These are phyloP conservation scores for Wakefieldia striispora DNA, from an alignment of 768 basidiomycete species.

Conservation along the genomic window DNA sequence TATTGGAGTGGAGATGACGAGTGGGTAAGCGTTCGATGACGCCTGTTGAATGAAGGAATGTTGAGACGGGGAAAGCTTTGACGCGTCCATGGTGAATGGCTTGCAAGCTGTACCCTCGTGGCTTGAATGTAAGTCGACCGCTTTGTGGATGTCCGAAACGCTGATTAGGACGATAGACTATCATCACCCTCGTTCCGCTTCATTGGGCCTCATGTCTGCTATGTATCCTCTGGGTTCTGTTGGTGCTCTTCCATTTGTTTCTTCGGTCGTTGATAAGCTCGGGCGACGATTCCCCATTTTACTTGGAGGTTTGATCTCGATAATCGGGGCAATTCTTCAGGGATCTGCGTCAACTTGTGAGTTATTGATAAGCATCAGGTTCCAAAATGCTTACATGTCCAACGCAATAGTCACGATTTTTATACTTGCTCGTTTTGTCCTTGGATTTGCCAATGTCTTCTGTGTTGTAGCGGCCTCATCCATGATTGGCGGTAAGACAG, in stretches of 20 bases:
- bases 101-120: conserved; percentile 56
- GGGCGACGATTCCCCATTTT: conserved; percentile 19
- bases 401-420: conserved; percentile 12
- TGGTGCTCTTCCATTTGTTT: conserved; percentile 44
- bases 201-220: conserved; percentile 56
- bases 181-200: conserved; percentile 48
- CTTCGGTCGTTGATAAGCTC: conserved; percentile 6
- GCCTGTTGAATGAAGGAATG: neutral
- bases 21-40: conserved; percentile 9
- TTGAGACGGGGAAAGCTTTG: conserved; percentile 13
- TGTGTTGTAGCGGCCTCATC: conserved; percentile 21
- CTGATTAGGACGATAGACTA: conserved; percentile 38
- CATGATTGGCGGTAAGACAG: conserved; percentile 17
- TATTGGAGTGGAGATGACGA: conserved; percentile 20
- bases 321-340: conserved; percentile 16
- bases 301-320: conserved; percentile 5
- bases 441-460: conserved; percentile 13
- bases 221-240: conserved; percentile 64
- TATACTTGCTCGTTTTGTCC: conserved; percentile 14
- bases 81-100: conserved; percentile 59
- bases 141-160: neutral
- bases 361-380: neutral
- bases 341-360: conserved; percentile 15
- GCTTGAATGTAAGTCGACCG: conserved; percentile 44
- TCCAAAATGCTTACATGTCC: neutral